Conservation (phyloP, 768 basidiomycete genomes). For the Lentinula aciculospora region DNA sequence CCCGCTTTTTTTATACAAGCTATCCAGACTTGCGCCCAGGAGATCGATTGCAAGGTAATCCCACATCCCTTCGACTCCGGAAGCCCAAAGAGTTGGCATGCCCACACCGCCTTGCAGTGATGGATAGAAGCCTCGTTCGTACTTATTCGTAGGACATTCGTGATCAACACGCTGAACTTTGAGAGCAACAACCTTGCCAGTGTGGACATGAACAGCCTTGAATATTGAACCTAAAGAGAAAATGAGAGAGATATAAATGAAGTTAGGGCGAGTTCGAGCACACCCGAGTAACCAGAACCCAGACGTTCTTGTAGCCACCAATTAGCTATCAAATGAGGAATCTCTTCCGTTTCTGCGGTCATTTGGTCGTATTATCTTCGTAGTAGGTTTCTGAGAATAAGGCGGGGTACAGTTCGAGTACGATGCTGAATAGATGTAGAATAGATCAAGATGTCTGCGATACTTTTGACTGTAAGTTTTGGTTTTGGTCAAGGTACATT, state of each 20-base stretch:
- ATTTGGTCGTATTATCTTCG: background rate
- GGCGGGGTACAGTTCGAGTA: background rate
- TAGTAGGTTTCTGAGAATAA: background rate
- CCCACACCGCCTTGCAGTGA: slow-evolving; percentile 65
- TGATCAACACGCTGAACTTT: slow-evolving; percentile 69
- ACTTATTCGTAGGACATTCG: slow-evolving; percentile 71
- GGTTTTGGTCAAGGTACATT: background rate
- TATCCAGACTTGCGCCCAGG: slow-evolving; percentile 66
- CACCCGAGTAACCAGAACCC: slow-evolving; percentile 74
- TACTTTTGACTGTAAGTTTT: background rate
- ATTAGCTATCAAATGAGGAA: slow-evolving; percentile 48
- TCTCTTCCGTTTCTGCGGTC: slow-evolving; percentile 2
- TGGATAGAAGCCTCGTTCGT: slow-evolving; percentile 67
- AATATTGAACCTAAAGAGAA: slow-evolving; percentile 64
- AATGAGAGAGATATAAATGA: background rate
- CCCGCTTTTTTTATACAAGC: slow-evolving; percentile 47
- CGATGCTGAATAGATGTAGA: background rate
- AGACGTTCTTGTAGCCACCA: slow-evolving; percentile 54
- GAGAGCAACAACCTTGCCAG: slow-evolving; percentile 57
- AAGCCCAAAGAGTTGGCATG: slow-evolving; percentile 68
- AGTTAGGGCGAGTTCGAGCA: slow-evolving; percentile 11
- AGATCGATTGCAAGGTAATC: slow-evolving; percentile 75
- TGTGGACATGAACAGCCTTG: slow-evolving; percentile 53
- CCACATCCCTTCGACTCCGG: slow-evolving; percentile 53
- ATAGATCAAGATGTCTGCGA: background rate